Percentiles rank a stretch among this genome's conserved stretches.
phyloP scores from a whole-genome alignment of 2,329 filamentous ascomycete genomes.

The Neoscytalidium dimidiatum region DNA sequence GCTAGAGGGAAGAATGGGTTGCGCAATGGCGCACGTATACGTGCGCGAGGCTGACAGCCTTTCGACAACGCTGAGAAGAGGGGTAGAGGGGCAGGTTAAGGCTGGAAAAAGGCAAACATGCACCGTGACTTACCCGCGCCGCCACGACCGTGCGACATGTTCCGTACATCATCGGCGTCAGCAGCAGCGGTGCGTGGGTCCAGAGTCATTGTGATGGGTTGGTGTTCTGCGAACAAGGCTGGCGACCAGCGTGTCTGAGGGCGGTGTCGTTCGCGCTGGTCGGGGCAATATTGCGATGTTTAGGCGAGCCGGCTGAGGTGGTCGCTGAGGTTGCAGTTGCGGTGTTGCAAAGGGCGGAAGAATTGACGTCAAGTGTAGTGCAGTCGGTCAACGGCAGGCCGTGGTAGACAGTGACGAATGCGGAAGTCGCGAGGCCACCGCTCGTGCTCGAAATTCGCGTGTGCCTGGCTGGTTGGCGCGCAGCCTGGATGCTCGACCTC shows the following conservation, averaged over 20 bases:
- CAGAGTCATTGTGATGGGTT: conserved; percentile 6
- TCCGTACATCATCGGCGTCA: conserved; percentile 27
- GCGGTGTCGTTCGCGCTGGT: background rate
- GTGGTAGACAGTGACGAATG: background rate
- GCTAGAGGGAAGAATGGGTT: background rate
- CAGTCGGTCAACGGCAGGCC: background rate
- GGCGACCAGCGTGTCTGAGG: background rate
- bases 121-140: conserved; percentile 64
- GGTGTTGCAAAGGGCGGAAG: background rate
- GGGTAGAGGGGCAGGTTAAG: background rate
- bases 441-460: background rate
- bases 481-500: background rate
- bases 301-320: background rate
- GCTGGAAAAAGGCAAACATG: conserved; percentile 13
- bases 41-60: background rate
- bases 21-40: background rate
- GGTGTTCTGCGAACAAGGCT: background rate
- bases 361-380: background rate
- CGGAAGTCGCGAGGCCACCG: background rate
- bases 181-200: conserved; percentile 24
- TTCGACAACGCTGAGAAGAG: background rate
- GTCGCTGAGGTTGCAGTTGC: background rate
- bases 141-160: conserved; percentile 70
- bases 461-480: background rate
- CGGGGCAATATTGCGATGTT: background rate